Evolutionary conservation across 495 filamentous ascomycete species (phyloP).

Genomic region (Geopyxis carbonaria): DNA sequence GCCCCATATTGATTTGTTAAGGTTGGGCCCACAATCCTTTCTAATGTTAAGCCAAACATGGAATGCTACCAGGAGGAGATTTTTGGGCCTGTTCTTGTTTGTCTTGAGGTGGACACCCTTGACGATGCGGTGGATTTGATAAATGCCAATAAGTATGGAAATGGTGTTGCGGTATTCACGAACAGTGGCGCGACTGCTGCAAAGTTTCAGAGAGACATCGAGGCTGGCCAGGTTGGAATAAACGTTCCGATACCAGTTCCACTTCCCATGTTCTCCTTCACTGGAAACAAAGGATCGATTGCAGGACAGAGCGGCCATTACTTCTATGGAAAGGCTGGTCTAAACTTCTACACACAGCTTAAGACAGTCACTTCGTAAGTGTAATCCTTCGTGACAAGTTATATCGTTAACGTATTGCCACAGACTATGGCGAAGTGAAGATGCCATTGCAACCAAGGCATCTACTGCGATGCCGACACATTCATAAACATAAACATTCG

Average conservation of each 20-base stretch:
- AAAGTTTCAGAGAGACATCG: conserved; percentile 45
- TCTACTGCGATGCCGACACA: conserved; percentile 91
- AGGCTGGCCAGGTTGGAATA: conserved; percentile 64
- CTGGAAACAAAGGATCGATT: conserved; percentile 92
- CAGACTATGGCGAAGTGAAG: conserved; percentile 70
- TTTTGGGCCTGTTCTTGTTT: conserved; percentile 88
- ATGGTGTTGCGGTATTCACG: conserved; percentile 50
- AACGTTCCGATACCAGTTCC: conserved; percentile 65
- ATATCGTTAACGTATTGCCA: conserved; percentile 3
- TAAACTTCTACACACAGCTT: conserved; percentile 89
- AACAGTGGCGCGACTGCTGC: conserved; percentile 42
- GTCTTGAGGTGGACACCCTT: conserved; percentile 63
- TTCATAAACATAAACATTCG: conserved; percentile 13
- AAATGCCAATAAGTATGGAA: conserved; percentile 50
- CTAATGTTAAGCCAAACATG: conserved; percentile 82
- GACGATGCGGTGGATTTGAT: conserved; percentile 57
- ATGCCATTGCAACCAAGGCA: conserved; percentile 65
- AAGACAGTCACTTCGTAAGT: conserved; percentile 69
- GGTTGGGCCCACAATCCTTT: conserved; percentile 83
- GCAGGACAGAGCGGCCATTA: conserved; percentile 86
- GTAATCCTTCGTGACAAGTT: not conserved
- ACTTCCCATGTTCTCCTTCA: conserved; percentile 92
- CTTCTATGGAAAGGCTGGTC: conserved; percentile 83
- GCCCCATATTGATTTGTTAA: conserved; percentile 17
- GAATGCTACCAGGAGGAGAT: conserved; percentile 92